Base-by-base conservation (phyloP, 768 basidiomycete genomes). In the Amanita subjunquillea region DNA sequence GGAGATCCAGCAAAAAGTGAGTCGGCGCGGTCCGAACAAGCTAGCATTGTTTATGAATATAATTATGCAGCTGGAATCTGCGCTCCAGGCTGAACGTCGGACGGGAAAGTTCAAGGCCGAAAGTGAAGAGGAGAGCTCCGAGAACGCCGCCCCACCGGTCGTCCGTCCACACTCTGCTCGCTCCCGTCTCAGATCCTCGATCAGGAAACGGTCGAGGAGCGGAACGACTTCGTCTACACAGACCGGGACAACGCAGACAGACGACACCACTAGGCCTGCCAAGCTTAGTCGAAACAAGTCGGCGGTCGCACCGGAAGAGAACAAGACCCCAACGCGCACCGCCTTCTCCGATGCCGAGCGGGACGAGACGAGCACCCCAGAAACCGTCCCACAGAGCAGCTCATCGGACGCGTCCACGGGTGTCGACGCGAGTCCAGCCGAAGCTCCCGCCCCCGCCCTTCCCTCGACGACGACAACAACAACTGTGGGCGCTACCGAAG, bases 1-100 rank as follows among this genome's bases (percentile, higher is more conserved):
- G 45, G 82, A 87, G 66, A 94, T 96, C 54, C 91, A 95, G 69
- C 82, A 87, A 57, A 95, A 94, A 80, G 92, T 91, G 41, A 51
- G 72, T 65, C n/a, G 46, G 22, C 48, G 37, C 43, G 29, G 46
- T 5, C 42, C 53, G 41, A 50, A 27, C 22, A 15, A 50, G n/a
- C 23, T 12, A 17, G 34, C 17, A 2, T 43, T 45, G 41, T 52
- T 50, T 20, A 48, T 42, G 17, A 42, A 17, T 15, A 20, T 49
- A 42, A 56, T 54, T 36, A 15, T 56, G 23, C 47, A 92, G 90
- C 72, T 93, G 51, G 91, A 91, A 64, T 75, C 72, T 36, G 90
- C 90, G 3, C 67, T 91, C 41, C 73, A 80, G 9, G 67, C 78
- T 6, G 87, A 89, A 36, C 78, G 72, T 37, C 74, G 70, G 32